Evolutionary conservation across 2,329 filamentous ascomycete genomes (phyloP).

Genomic region (Boeremia lycopersici): DNA sequence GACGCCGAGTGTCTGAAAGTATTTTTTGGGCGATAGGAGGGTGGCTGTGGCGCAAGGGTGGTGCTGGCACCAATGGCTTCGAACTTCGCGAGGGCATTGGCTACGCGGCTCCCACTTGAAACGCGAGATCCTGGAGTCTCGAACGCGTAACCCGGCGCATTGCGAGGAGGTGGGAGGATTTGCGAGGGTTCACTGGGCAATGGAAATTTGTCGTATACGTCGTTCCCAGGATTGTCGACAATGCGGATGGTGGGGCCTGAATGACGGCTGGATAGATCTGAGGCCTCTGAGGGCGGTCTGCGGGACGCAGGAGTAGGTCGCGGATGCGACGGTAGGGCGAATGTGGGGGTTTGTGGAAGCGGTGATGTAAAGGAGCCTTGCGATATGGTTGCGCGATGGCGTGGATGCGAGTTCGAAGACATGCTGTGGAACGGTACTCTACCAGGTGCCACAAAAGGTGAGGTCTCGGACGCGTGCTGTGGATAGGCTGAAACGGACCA

Average conservation of each 20-base stretch:
- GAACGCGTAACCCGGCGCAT: constrained; percentile 46
- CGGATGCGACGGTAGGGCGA: constrained; percentile 33
- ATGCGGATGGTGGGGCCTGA: constrained; percentile 50
- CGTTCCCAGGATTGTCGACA: constrained; percentile 44
- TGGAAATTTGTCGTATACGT: constrained; percentile 48
- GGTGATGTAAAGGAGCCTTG: constrained; percentile 33
- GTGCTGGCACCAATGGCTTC: constrained; percentile 35
- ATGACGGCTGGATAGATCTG: constrained; percentile 46
- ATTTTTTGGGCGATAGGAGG: constrained; percentile 40
- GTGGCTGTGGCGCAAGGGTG: constrained; percentile 40
- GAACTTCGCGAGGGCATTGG: constrained; percentile 48
- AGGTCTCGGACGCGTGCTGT: constrained; percentile 26
- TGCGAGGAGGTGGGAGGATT: constrained; percentile 47
- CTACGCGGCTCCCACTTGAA: constrained; percentile 46
- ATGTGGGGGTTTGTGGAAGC: constrained; percentile 38
- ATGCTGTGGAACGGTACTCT: constrained; percentile 34
- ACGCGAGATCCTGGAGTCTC: constrained; percentile 46
- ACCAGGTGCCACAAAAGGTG: constrained; percentile 29
- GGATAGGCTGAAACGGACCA: constrained; percentile 35
- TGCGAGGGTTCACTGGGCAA: constrained; percentile 49
- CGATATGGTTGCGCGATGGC: constrained; percentile 32
- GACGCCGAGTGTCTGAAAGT: constrained; percentile 45
- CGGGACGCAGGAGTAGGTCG: constrained; percentile 42
- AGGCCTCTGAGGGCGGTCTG: constrained; percentile 47
- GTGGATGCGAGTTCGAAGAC: constrained; percentile 33